Conservation (phyloP, 1,284 basidiomycete genomes). For the Apiotrichum akiyoshidainum region DNA sequence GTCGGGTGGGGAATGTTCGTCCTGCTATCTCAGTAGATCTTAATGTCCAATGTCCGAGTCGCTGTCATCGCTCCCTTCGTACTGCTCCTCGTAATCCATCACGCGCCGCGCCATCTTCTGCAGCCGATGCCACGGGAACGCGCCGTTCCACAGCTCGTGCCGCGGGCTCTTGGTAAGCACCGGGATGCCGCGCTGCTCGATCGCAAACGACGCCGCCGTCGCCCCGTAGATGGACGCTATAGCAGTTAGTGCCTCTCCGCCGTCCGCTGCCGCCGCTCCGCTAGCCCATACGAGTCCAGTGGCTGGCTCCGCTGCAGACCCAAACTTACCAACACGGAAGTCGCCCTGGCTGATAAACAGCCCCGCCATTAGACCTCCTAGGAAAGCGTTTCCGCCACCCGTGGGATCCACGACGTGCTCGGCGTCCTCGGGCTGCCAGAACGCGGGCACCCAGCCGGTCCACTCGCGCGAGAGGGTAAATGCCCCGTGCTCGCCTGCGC, state of each 20-base stretch:
- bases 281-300: too few relatives aligned
- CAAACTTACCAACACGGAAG: conserved; percentile 64
- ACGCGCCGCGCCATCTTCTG: conserved; percentile 22
- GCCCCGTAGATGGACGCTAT: conserved; percentile 68
- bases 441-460: conserved; percentile 70
- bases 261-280: too few relatives aligned
- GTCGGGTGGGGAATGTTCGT: too few relatives aligned
- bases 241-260: too few relatives aligned
- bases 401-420: conserved; percentile 69
- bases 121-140: conserved; percentile 42
- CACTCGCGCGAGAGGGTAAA: conserved; percentile 55
- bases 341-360: conserved; percentile 60
- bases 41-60: too few relatives aligned
- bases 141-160: conserved; percentile 65
- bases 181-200: conserved; percentile 78
- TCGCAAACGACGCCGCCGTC: conserved; percentile 74
- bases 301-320: too few relatives aligned
- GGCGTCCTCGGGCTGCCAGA: conserved; percentile 56
- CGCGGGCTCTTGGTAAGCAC: conserved; percentile 29
- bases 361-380: conserved; percentile 78
- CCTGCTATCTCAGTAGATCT: too few relatives aligned
- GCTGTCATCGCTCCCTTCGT: background rate
- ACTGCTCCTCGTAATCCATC: background rate
- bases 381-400: conserved; percentile 81
- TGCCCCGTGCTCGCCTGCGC: conserved; percentile 72